Evolutionary conservation across 495 filamentous ascomycete genomes (phyloP).

Genomic region (Hypoxylon rickii): DNA sequence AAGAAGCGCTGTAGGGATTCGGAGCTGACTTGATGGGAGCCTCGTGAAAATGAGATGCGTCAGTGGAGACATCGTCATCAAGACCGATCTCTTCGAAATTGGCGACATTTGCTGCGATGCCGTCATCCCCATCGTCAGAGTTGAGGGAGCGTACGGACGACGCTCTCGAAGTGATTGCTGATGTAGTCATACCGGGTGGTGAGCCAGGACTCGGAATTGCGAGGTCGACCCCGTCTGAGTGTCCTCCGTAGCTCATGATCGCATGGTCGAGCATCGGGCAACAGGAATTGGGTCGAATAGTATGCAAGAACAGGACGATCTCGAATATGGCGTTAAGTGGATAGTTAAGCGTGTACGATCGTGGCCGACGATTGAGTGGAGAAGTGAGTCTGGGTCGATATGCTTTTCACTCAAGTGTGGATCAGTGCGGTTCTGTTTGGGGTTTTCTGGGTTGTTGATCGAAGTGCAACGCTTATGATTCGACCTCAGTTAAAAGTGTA

Average conservation of each 20-base stretch:
- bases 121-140: slow-evolving; percentile 62
- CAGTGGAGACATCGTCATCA: slow-evolving; percentile 62
- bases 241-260: slow-evolving; percentile 61
- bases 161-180: slow-evolving; percentile 81
- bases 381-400: slow-evolving; percentile 19
- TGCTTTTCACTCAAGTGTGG: slow-evolving; percentile 15
- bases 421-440: no score
- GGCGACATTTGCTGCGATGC: slow-evolving; percentile 67
- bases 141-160: slow-evolving; percentile 84
- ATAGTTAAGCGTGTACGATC: no score
- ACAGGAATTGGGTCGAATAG: neutral
- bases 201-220: slow-evolving; percentile 67
- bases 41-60: slow-evolving; percentile 48
- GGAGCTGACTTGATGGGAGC: slow-evolving; percentile 49
- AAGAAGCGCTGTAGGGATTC: slow-evolving; percentile 48
- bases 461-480: neutral
- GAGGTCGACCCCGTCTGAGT: slow-evolving; percentile 46
- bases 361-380: neutral
- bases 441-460: no score
- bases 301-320: no score
- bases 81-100: slow-evolving; percentile 96
- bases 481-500: slow-evolving; percentile 18
- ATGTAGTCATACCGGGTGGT: slow-evolving; percentile 81
- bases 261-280: slow-evolving; percentile 44
- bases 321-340: no score